Evolutionary conservation across 148 eudicot genomes (phyloP).

Genomic region (Vaccinium darrowii): DNA sequence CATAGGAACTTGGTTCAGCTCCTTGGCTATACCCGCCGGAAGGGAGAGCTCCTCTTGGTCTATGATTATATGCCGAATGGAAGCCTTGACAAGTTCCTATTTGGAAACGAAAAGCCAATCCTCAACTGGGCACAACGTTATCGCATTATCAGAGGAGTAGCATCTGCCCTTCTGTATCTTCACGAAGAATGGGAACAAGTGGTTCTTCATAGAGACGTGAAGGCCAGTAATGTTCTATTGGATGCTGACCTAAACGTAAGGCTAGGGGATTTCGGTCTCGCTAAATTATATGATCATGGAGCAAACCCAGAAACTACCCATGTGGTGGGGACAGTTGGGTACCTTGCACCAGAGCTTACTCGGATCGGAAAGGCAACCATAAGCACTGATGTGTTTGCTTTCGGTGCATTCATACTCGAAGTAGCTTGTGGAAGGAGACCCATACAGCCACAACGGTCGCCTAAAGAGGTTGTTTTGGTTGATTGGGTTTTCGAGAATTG

Average conservation of each 20-base stretch:
- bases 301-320: slow-evolving; percentile 43
- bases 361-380: slow-evolving; percentile 42
- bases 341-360: slow-evolving; percentile 45
- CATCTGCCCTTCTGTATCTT: slow-evolving; percentile 43
- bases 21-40: slow-evolving; percentile 39
- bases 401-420: slow-evolving; percentile 40
- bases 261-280: slow-evolving; percentile 51
- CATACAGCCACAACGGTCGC: slow-evolving; percentile 10
- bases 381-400: slow-evolving; percentile 36
- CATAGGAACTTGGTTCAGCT: slow-evolving; percentile 48
- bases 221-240: slow-evolving; percentile 45
- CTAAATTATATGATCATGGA: slow-evolving; percentile 43
- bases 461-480: slow-evolving; percentile 21
- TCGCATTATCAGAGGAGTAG: slow-evolving; percentile 37
- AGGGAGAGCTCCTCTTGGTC: background rate
- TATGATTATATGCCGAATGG: slow-evolving; percentile 34
- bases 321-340: slow-evolving; percentile 46
- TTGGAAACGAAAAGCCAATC: slow-evolving; percentile 4
- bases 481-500: slow-evolving; percentile 36
- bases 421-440: slow-evolving; percentile 46
- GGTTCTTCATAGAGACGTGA: slow-evolving; percentile 45
- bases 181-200: slow-evolving; percentile 57
- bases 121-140: slow-evolving; percentile 31
- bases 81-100: slow-evolving; percentile 44
- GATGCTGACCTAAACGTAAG: slow-evolving; percentile 37